Evolutionary conservation across 257 asterid species (phyloP).

Genomic region (Scutellaria barbata): DNA sequence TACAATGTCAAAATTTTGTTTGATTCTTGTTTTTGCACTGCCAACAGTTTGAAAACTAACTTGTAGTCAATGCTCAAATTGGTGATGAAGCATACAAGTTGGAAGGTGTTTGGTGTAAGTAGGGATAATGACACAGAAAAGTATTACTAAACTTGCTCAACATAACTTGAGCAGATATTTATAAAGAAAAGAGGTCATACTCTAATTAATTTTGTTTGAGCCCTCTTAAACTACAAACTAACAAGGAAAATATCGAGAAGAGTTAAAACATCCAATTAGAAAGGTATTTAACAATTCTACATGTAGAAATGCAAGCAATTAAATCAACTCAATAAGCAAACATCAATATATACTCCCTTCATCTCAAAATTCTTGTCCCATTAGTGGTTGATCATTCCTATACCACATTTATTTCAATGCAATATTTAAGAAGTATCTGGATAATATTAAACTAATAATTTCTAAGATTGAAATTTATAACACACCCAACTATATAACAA

Average conservation of each 20-base stretch:
- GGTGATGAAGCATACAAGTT: conserved; percentile 11
- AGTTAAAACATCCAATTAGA: conserved; percentile 1
- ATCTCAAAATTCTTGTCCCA: conserved; percentile 4
- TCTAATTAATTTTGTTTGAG: background rate
- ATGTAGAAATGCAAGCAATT: background rate
- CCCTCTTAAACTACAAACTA: background rate
- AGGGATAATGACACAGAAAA: conserved; percentile 4
- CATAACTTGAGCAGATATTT: conserved; percentile 5
- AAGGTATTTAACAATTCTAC: background rate
- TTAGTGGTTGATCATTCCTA: conserved; percentile 12
- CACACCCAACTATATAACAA: background rate
- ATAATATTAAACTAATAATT: background rate
- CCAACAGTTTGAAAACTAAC: background rate
- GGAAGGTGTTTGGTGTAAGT: background rate
- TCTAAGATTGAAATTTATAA: background rate
- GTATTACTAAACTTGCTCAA: background rate
- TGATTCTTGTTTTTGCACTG: background rate
- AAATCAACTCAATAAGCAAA: conserved; percentile 7
- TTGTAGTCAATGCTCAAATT: background rate
- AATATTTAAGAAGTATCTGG: background rate
- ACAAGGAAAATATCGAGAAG: background rate
- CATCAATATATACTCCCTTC: background rate
- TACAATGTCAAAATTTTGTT: too few relatives aligned
- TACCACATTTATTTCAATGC: background rate
- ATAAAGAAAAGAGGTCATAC: background rate